These are phyloP conservation scores for Cucumis cinereus DNA, from an alignment of 306 rosid species.

Conservation along the genomic window DNA sequence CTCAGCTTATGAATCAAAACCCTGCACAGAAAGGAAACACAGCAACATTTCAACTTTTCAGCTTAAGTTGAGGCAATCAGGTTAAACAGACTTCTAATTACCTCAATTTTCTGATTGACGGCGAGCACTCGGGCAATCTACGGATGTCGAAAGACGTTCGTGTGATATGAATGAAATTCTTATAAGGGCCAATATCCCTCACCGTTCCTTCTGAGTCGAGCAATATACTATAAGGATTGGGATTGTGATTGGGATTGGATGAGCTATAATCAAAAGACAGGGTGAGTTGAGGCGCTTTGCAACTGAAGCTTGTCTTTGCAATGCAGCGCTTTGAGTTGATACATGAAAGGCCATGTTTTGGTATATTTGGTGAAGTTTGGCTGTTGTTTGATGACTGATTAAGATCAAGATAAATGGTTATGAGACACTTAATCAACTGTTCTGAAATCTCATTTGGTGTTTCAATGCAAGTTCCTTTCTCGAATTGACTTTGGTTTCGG, in stretches of 20 bases:
- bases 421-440: slow-evolving; percentile 52
- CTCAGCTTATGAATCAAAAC: slow-evolving; percentile 47
- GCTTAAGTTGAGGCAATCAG: background rate
- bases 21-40: slow-evolving; percentile 19
- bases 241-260: slow-evolving; percentile 33
- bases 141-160: slow-evolving; percentile 34
- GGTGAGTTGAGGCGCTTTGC: slow-evolving; percentile 43
- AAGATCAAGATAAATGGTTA: slow-evolving; percentile 60
- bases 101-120: slow-evolving; percentile 51
- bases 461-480: slow-evolving; percentile 21
- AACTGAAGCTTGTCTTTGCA: slow-evolving; percentile 40
- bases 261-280: slow-evolving; percentile 35
- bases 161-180: slow-evolving; percentile 64
- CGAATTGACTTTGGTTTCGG: slow-evolving; percentile 20
- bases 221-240: slow-evolving; percentile 59
- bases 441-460: slow-evolving; percentile 82
- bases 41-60: background rate
- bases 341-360: slow-evolving; percentile 54
- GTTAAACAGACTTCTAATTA: background rate
- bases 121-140: slow-evolving; percentile 30
- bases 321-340: slow-evolving; percentile 55
- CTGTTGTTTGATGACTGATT: slow-evolving; percentile 40
- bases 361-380: slow-evolving; percentile 42
- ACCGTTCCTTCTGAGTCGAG: slow-evolving; percentile 44
- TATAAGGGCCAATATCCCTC: slow-evolving; percentile 66